phyloP scores from a whole-genome alignment of 2,329 filamentous ascomycete genomes.

The Didymella arachidicola region DNA sequence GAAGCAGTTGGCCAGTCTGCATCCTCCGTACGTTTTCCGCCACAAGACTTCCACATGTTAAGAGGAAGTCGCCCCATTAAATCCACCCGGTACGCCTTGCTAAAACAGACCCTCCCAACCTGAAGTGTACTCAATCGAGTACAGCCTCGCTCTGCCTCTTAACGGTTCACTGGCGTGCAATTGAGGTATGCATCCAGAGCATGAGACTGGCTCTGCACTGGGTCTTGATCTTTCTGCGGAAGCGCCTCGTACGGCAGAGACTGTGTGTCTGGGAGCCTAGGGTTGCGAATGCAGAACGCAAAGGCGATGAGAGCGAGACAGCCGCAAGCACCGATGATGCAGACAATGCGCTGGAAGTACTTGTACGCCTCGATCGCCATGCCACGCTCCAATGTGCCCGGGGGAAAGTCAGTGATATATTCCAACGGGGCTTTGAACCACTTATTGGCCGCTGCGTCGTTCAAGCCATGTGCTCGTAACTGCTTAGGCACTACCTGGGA shows the following conservation, averaged over 20 bases:
- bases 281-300: slow-evolving; percentile 56
- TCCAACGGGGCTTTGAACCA: slow-evolving; percentile 53
- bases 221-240: neutral
- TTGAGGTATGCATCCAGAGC: neutral
- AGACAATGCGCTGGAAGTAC: slow-evolving; percentile 57
- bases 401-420: slow-evolving; percentile 49
- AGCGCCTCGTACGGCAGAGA: slow-evolving; percentile 45
- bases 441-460: slow-evolving; percentile 36
- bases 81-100: neutral
- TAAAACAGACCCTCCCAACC: neutral
- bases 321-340: slow-evolving; percentile 44
- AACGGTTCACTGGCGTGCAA: neutral
- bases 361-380: slow-evolving; percentile 56
- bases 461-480: slow-evolving; percentile 49
- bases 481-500: slow-evolving; percentile 59
- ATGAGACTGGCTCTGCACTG: neutral
- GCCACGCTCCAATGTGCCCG: slow-evolving; percentile 56
- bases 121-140: no score
- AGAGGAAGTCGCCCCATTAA: neutral
- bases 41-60: neutral
- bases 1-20: neutral
- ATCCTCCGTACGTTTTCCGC: neutral
- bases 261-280: slow-evolving; percentile 56
- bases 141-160: neutral
- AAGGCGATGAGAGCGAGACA: slow-evolving; percentile 58